phyloP scores from a whole-genome alignment of 2,329 filamentous ascomycete genomes.

The Dryadomyces quercivorus region DNA sequence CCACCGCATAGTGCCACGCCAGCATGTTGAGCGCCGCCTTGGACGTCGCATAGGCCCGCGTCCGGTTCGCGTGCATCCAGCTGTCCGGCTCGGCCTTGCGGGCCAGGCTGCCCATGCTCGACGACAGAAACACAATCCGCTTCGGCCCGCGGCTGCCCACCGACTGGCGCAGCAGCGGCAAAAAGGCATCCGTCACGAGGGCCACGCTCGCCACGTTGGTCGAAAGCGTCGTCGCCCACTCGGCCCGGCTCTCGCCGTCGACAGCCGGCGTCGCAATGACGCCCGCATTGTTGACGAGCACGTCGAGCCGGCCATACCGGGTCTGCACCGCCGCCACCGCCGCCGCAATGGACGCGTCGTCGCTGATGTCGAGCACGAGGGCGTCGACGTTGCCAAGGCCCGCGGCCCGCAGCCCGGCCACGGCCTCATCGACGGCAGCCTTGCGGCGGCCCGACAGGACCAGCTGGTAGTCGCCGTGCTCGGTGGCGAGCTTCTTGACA shows the following conservation, averaged over 20 bases:
- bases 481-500: constrained; percentile 24
- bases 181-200: constrained; percentile 18
- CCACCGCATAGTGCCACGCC: constrained; percentile 17
- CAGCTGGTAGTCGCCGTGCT: constrained; percentile 24
- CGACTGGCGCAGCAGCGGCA: constrained; percentile 21
- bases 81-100: constrained; percentile 10
- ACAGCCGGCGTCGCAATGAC: constrained; percentile 3
- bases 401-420: constrained; percentile 16
- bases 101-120: constrained; percentile 13
- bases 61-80: constrained; percentile 3
- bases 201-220: constrained; percentile 17
- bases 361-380: constrained; percentile 28
- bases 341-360: constrained; percentile 25
- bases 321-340: constrained; percentile 19
- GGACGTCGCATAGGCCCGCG: constrained; percentile 14
- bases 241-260: background rate
- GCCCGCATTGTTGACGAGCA: constrained; percentile 21
- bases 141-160: constrained; percentile 5
- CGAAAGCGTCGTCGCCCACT: constrained; percentile 4
- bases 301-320: constrained; percentile 21
- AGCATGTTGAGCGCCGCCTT: constrained; percentile 19
- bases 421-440: constrained; percentile 22
- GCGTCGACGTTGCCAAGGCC: constrained; percentile 20
- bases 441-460: constrained; percentile 25
- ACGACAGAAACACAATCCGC: constrained; percentile 16